Evolutionary conservation across 768 basidiomycete genomes (phyloP).

Genomic region (Pleurotus giganteus): DNA sequence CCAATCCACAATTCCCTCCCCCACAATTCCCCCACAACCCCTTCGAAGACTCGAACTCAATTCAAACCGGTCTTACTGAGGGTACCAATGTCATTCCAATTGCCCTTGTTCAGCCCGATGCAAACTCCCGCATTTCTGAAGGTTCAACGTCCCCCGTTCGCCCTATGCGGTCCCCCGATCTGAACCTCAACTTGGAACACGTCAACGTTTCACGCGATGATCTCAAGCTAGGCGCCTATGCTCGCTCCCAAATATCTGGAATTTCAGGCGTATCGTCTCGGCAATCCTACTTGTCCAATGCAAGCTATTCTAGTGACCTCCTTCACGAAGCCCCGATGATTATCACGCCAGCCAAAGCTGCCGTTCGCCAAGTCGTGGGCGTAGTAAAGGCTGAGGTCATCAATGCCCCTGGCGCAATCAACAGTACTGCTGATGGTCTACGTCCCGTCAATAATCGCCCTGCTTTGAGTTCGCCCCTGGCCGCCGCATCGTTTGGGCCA

Average conservation of each 20-base stretch:
- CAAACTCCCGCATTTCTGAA: constrained; percentile 34
- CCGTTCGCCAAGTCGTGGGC: constrained; percentile 70
- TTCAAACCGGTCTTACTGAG: constrained; percentile 79
- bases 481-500: constrained; percentile 69
- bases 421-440: constrained; percentile 34
- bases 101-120: constrained; percentile 68
- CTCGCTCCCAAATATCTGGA: constrained; percentile 54
- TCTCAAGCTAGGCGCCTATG: constrained; percentile 33
- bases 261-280: constrained; percentile 52
- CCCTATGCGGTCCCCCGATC: constrained; percentile 56
- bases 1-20: constrained; percentile 41
- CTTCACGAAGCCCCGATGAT: constrained; percentile 81
- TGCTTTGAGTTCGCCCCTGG: constrained; percentile 61
- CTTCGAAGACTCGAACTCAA: constrained; percentile 75
- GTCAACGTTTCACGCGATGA: constrained; percentile 58
- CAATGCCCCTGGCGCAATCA: constrained; percentile 47
- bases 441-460: constrained; percentile 44
- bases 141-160: constrained; percentile 42
- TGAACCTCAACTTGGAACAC: constrained; percentile 63
- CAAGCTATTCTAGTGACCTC: constrained; percentile 77
- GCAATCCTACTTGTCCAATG: constrained; percentile 71
- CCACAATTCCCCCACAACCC: constrained; percentile 51
- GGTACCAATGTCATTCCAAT: constrained; percentile 87
- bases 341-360: constrained; percentile 63
- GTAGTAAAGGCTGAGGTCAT: constrained; percentile 81